These are phyloP conservation scores for Penicillium subrubescens DNA, from an alignment of 495 filamentous ascomycete species.

Conservation along the genomic window DNA sequence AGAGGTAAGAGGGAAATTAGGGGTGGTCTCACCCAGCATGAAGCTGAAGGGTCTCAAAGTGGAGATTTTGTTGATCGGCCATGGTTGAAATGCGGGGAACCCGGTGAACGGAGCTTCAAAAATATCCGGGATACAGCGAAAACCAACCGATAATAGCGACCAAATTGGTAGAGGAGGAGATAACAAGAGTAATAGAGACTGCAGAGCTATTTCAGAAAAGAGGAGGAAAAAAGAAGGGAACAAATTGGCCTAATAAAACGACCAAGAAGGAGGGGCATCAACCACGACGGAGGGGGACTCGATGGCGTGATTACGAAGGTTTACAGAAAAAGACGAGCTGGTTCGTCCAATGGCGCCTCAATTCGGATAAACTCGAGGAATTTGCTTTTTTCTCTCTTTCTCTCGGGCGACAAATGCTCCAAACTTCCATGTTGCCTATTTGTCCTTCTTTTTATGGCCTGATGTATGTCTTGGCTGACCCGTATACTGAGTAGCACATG, in stretches of 20 bases:
- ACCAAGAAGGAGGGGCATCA: not conserved
- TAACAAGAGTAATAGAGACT: not conserved
- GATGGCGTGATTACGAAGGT: conserved; percentile 22
- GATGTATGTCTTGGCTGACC: not conserved
- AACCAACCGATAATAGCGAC: not conserved
- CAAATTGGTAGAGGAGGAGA: not conserved
- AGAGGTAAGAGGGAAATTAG: not conserved
- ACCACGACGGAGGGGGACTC: conserved; percentile 6
- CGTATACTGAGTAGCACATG: not conserved
- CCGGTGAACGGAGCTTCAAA: not conserved
- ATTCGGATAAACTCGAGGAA: not conserved
- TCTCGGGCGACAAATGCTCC: not conserved
- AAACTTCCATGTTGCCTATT: not conserved
- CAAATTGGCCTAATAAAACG: not conserved
- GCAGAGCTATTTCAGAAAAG: not conserved
- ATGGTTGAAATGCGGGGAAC: conserved; percentile 28
- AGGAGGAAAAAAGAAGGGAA: not conserved
- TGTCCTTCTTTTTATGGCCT: not conserved
- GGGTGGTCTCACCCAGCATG: conserved; percentile 79
- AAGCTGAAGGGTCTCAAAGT: conserved; percentile 94
- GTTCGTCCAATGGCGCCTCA: not conserved
- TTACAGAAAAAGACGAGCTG: not conserved
- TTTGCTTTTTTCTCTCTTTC: not conserved
- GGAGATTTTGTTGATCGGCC: conserved; percentile 35
- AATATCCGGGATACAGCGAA: not conserved